Conservation (phyloP, 2,329 filamentous ascomycete genomes). For the Aspergillus neotritici region DNA sequence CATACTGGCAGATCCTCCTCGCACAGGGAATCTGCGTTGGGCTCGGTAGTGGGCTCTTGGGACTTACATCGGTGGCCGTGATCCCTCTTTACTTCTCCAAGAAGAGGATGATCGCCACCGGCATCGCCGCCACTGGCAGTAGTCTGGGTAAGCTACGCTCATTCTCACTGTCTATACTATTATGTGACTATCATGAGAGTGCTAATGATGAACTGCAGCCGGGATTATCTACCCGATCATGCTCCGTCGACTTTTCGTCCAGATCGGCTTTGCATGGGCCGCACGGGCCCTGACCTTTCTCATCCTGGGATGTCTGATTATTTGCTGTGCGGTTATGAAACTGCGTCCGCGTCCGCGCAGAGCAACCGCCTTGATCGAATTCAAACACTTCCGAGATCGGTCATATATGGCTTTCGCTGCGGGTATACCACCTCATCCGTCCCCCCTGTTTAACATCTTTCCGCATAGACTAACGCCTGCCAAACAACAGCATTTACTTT, state of each 20-base stretch:
- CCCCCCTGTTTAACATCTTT: not conserved
- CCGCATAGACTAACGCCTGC: not conserved
- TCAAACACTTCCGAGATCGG: too few relatives aligned
- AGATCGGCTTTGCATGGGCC: slow-evolving; percentile 36
- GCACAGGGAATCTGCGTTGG: slow-evolving; percentile 52
- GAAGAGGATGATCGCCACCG: slow-evolving; percentile 40
- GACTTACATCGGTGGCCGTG: too few relatives aligned
- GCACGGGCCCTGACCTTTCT: slow-evolving; percentile 32
- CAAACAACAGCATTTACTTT: slow-evolving; percentile 23
- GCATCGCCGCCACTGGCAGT: slow-evolving; percentile 38
- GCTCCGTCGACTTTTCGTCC: slow-evolving; percentile 27
- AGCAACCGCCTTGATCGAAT: too few relatives aligned
- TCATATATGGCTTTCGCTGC: too few relatives aligned
- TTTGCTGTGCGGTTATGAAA: slow-evolving; percentile 25
- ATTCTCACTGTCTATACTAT: too few relatives aligned
- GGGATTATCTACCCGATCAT: slow-evolving; percentile 37
- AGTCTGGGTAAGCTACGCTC: slow-evolving; percentile 14
- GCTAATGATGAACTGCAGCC: too few relatives aligned
- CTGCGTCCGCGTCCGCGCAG: too few relatives aligned
- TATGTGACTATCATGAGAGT: too few relatives aligned
- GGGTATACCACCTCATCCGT: not conserved
- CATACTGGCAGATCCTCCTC: slow-evolving; percentile 52
- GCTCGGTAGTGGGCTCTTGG: slow-evolving; percentile 39
- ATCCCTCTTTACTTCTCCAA: slow-evolving; percentile 37
- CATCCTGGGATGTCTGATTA: slow-evolving; percentile 14